Base-by-base conservation (phyloP, 768 basidiomycete species). In the Suillus tomentosus region DNA sequence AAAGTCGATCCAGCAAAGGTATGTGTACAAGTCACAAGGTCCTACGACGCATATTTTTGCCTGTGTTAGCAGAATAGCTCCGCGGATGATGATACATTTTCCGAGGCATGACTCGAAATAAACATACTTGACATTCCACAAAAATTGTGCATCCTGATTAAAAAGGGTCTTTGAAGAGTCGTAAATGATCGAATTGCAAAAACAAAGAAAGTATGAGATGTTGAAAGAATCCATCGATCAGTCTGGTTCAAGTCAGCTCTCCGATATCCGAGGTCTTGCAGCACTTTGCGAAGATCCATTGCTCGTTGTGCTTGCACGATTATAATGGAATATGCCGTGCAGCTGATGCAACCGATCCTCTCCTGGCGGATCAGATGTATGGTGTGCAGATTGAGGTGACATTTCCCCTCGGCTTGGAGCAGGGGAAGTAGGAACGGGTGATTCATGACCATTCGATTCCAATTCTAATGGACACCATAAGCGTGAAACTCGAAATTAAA, bases 291-390 rank as follows among this genome's bases (percentile, higher is more conserved):
- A 80, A 11, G 83, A 82, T 7, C 76, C 78, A 60, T 77, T 80
- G 69, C 82, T 84, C 31, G 75, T 70, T 45, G 85, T 85, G 72
- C 91, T 92, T 31, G 88, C 85, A 61, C 91, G 84, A 45, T 72
- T 77, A 76, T 94, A 94, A 69, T 91, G 90, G 77, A 94, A 94
- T 66, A 94, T 81, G 71, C 91, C 86, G 72, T 94, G 92, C 60
- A 94, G 74, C 69, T 88, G 80, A 48, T 91, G 89, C 39, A 93
- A 73, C 70, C 87, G 87, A 61, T 92, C 89, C 68, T 90, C 86
- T 42, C 76, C 81, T 34, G 77, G 71, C 19, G 69, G 74, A 27
- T 82, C 81, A 5, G 67, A 11, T 68, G 54, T 70, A 66, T 60
- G 74, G 62, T 69, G 72, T 6, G 79, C 72, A 19, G 80, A 76